Evolutionary conservation across 2,329 filamentous ascomycete species (phyloP).

Genomic region (Pseudogymnoascus verrucosus): DNA sequence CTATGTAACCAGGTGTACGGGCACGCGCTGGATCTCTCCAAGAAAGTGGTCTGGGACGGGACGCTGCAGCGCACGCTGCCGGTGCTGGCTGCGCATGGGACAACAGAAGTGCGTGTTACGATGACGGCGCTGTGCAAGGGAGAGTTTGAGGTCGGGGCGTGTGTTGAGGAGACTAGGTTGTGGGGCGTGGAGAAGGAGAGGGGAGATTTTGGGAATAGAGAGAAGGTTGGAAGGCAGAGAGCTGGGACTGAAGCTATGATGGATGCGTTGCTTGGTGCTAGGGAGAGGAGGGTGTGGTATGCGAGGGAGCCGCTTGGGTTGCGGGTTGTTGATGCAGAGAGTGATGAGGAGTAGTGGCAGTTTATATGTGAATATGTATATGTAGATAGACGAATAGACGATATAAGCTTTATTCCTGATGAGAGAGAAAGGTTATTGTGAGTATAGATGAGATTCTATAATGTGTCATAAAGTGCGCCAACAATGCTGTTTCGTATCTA

Average conservation of each 20-base stretch:
- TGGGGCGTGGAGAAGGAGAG: constrained; percentile 27
- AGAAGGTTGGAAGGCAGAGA: constrained; percentile 32
- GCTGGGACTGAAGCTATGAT: constrained; percentile 50
- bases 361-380: constrained; percentile 13
- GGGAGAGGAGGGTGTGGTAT: constrained; percentile 58
- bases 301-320: constrained; percentile 44
- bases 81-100: constrained; percentile 49
- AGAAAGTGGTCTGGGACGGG: constrained; percentile 79
- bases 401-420: background rate
- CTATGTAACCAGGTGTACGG: constrained; percentile 58
- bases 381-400: constrained; percentile 9
- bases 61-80: constrained; percentile 69
- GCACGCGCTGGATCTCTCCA: constrained; percentile 70
- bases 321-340: constrained; percentile 10
- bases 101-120: constrained; percentile 56
- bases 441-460: background rate
- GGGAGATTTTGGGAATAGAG: constrained; percentile 19
- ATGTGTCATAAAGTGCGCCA: constrained; percentile 1
- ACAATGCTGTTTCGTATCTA: background rate
- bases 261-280: constrained; percentile 50
- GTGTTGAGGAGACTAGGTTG: constrained; percentile 69
- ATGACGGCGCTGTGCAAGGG: constrained; percentile 71
- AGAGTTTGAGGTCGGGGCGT: constrained; percentile 73
- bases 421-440: background rate
- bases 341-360: constrained; percentile 15